Conservation (phyloP, 1,284 basidiomycete genomes). For the Exsudoporus floridanus region DNA sequence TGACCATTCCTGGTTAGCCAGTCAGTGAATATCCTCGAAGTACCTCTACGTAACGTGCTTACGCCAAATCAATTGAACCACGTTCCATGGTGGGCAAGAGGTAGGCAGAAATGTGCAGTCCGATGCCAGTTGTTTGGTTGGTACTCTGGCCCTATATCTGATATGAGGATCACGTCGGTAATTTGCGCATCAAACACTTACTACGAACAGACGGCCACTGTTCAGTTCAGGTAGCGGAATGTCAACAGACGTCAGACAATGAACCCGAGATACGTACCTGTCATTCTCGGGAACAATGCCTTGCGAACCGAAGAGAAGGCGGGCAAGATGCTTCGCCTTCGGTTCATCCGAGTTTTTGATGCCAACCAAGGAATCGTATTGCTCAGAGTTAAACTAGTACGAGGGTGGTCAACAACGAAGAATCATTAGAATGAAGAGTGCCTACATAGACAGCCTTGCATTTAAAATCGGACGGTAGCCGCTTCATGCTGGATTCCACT, state of each 20-base stretch:
- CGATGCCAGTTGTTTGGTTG: conserved; percentile 90
- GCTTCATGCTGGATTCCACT: conserved; percentile 13
- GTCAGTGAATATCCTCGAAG: conserved; percentile 7
- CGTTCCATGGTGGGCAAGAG: conserved; percentile 97
- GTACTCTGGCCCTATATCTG: conserved; percentile 70
- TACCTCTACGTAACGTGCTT: conserved; percentile 29
- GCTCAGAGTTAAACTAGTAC: conserved; percentile 12
- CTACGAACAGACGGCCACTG: conserved; percentile 64
- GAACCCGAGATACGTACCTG: background rate
- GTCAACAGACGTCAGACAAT: background rate
- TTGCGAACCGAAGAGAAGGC: conserved; percentile 5
- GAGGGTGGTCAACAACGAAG: background rate
- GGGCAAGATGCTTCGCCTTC: background rate
- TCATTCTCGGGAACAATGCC: conserved; percentile 6
- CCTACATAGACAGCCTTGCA: conserved; percentile 19
- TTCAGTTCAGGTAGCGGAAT: too few relatives aligned
- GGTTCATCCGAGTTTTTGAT: background rate
- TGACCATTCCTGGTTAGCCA: conserved; percentile 62
- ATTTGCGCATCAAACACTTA: conserved; percentile 34
- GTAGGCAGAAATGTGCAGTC: conserved; percentile 84
- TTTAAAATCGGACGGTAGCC: conserved; percentile 10
- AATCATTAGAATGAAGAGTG: background rate
- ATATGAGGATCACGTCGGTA: background rate
- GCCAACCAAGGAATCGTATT: background rate
- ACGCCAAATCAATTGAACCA: conserved; percentile 89